phyloP scores from a whole-genome alignment of 192 early-diverging fungal genomes.

The Podila epicladia region DNA sequence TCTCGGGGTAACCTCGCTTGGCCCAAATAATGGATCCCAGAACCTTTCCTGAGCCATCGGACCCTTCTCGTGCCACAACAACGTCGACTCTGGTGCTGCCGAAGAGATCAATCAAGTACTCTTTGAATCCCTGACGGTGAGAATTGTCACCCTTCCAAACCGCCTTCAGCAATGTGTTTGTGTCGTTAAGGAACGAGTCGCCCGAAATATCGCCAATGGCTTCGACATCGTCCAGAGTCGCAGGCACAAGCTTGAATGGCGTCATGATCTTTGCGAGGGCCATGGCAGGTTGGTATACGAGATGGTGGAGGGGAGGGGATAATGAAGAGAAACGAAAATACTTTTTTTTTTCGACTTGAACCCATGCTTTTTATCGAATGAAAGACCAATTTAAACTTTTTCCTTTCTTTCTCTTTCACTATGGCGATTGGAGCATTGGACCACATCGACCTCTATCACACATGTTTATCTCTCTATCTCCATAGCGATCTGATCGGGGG shows the following conservation, averaged over 20 bases:
- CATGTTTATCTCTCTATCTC: no score
- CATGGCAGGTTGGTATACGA: not conserved
- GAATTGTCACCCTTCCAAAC: conserved; percentile 22
- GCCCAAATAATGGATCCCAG: conserved; percentile 20
- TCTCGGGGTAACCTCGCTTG: conserved; percentile 5
- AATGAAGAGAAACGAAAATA: not conserved
- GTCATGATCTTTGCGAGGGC: not conserved
- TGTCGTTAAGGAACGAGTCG: conserved; percentile 9
- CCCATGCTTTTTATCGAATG: no score
- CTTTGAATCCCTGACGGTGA: conserved; percentile 17
- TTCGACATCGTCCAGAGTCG: conserved; percentile 13
- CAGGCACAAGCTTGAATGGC: conserved; percentile 9
- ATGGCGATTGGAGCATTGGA: no score
- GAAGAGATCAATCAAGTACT: not conserved
- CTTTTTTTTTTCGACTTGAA: no score
- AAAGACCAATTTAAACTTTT: no score
- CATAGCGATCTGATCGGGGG: no score
- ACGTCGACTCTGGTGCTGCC: conserved; percentile 4
- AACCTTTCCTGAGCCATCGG: conserved; percentile 14
- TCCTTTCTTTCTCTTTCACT: no score
- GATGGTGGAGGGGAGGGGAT: not conserved
- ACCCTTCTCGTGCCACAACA: conserved; percentile 15
- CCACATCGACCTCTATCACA: no score
- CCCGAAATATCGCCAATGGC: conserved; percentile 19
- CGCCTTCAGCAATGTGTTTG: conserved; percentile 18